phyloP scores from a whole-genome alignment of 768 basidiomycete species.

The Podaxis rugospora region DNA sequence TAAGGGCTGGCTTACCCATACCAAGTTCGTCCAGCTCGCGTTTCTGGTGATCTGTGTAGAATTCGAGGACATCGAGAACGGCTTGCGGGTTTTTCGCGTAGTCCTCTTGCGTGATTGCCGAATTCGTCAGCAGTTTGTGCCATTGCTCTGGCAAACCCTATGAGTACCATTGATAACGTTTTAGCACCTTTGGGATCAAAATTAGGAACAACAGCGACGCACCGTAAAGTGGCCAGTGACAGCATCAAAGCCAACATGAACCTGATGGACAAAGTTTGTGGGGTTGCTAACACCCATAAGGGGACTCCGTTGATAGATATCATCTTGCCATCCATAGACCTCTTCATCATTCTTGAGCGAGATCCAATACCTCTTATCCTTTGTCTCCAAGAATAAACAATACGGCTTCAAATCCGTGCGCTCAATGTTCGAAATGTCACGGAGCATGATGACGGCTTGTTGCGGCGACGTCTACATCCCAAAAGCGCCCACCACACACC shows the following conservation, averaged over 20 bases:
- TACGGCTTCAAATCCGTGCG: slow-evolving; percentile 94
- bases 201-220: slow-evolving; percentile 24
- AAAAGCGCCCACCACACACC: slow-evolving; percentile 9
- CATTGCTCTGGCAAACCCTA: slow-evolving; percentile 97
- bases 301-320: slow-evolving; percentile 89
- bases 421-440: slow-evolving; percentile 83
- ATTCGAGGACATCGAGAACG: slow-evolving; percentile 95
- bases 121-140: slow-evolving; percentile 94
- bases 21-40: slow-evolving; percentile 72
- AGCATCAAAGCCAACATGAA: slow-evolving; percentile 97
- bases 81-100: slow-evolving; percentile 97
- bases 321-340: slow-evolving; percentile 98
- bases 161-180: not conserved
- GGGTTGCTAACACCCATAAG: slow-evolving; percentile 92
- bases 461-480: slow-evolving; percentile 42
- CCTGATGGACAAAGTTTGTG: slow-evolving; percentile 98
- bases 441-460: slow-evolving; percentile 60
- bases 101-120: slow-evolving; percentile 96
- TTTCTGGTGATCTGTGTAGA: slow-evolving; percentile 97
- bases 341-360: slow-evolving; percentile 93
- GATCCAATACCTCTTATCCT: slow-evolving; percentile 76
- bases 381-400: slow-evolving; percentile 83
- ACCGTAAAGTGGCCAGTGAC: slow-evolving; percentile 92
- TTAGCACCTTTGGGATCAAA: not conserved
- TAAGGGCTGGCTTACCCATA: slow-evolving; percentile 25